These are phyloP conservation scores for Phanerochaete sordida DNA, from an alignment of 768 basidiomycete species.

Conservation along the genomic window DNA sequence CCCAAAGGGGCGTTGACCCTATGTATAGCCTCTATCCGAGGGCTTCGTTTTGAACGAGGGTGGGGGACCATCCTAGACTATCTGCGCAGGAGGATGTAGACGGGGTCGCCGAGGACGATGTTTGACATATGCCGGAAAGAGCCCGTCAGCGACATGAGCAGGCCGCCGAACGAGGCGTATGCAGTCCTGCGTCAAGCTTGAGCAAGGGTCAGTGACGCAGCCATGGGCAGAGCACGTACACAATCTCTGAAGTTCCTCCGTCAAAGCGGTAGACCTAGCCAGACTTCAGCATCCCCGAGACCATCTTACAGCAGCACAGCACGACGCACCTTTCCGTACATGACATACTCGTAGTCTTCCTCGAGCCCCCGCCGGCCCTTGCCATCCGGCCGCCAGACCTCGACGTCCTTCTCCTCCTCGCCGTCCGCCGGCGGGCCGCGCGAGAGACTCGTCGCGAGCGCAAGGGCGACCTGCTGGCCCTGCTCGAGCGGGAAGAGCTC, in stretches of 20 bases:
- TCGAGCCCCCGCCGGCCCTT: conserved; percentile 81
- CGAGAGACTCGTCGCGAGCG: conserved; percentile 77
- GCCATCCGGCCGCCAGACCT: conserved; percentile 84
- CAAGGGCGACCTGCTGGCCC: conserved; percentile 77
- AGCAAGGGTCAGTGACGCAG: conserved; percentile 6
- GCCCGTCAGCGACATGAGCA: conserved; percentile 91
- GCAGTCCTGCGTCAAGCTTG: conserved; percentile 59
- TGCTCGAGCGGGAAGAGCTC: conserved; percentile 78
- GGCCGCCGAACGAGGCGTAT: conserved; percentile 94
- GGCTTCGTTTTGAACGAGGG: background rate
- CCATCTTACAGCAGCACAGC: background rate
- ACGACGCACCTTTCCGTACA: conserved; percentile 88
- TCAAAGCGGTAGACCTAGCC: conserved; percentile 94
- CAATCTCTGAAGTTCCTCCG: conserved; percentile 75
- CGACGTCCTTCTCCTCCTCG: conserved; percentile 70
- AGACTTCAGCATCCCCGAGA: background rate
- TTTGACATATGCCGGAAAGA: conserved; percentile 89
- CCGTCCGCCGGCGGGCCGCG: conserved; percentile 49
- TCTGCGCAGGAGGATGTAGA: conserved; percentile 85
- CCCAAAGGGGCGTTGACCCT: too few relatives aligned
- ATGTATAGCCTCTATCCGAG: background rate
- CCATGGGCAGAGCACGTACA: conserved; percentile 51
- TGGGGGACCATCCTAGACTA: conserved; percentile 27
- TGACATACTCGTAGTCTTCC: conserved; percentile 97
- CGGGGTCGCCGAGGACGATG: conserved; percentile 89